These are phyloP conservation scores for Cryptosporidium canis DNA, from an alignment of 169 alveolate species.

Conservation along the genomic window DNA sequence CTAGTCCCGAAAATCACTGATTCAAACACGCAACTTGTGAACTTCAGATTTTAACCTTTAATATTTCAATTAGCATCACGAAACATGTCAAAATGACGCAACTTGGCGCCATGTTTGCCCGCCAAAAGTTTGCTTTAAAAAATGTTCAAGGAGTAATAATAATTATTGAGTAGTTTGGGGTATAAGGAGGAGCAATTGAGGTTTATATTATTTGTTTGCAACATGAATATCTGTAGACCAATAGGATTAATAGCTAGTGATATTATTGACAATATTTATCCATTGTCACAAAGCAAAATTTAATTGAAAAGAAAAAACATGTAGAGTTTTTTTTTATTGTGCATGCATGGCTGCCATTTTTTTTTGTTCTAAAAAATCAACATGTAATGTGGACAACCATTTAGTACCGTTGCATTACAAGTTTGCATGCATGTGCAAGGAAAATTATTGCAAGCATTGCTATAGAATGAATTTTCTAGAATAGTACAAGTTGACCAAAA, in stretches of 20 bases:
- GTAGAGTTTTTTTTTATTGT: background rate
- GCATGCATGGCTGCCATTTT: background rate
- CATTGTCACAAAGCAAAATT: too few species aligned
- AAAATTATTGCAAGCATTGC: background rate
- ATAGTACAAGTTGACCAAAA: background rate
- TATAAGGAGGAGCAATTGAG: background rate
- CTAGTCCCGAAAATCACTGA: too few species aligned
- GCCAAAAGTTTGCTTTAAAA: background rate
- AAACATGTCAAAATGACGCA: conserved; percentile 46
- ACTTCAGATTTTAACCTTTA: background rate
- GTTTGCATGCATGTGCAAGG: conserved; percentile 8
- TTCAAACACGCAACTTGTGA: background rate
- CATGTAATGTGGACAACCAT: background rate
- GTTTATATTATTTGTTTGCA: background rate
- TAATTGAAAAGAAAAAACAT: too few species aligned
- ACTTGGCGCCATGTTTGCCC: background rate
- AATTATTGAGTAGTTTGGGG: background rate
- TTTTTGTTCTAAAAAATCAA: background rate
- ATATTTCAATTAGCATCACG: background rate
- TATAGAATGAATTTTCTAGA: background rate
- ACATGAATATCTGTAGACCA: background rate
- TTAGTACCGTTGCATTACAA: conserved; percentile 22
- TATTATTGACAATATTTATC: background rate
- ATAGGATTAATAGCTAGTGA: background rate
- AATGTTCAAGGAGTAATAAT: background rate